These are phyloP conservation scores for Aspergillus melleus DNA, from an alignment of 2,329 filamentous ascomycete genomes.

Conservation along the genomic window DNA sequence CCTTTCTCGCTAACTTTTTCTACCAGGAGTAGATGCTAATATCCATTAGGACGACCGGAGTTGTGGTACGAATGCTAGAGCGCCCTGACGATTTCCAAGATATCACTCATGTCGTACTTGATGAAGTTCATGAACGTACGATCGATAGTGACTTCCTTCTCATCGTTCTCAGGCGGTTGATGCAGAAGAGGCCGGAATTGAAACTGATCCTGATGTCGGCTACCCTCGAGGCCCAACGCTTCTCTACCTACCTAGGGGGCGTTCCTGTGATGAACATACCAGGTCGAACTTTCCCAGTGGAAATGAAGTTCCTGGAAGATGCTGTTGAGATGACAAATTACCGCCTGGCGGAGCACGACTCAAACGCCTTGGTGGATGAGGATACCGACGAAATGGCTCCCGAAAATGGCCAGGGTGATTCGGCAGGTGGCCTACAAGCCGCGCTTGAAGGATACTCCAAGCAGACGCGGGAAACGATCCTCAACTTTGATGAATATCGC, in stretches of 20 bases:
- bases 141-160: conserved; percentile 97
- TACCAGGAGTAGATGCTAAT: conserved; percentile 12
- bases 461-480: conserved; percentile 71
- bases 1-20: not conserved
- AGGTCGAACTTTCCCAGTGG: conserved; percentile 88
- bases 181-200: conserved; percentile 73
- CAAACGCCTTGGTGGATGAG: conserved; percentile 41
- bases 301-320: conserved; percentile 86
- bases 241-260: conserved; percentile 82
- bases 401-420: conserved; percentile 52
- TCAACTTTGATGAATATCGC: conserved; percentile 82
- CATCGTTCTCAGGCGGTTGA: conserved; percentile 82
- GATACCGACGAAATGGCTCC: conserved; percentile 48
- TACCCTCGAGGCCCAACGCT: conserved; percentile 87
- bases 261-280: conserved; percentile 89
- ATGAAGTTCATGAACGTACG: conserved; percentile 93
- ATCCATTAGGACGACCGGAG: conserved; percentile 61
- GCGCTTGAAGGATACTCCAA: conserved; percentile 72
- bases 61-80: conserved; percentile 98
- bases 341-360: conserved; percentile 61
- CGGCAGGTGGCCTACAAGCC: conserved; percentile 60
- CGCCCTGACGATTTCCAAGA: conserved; percentile 81
- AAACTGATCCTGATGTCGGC: conserved; percentile 98
- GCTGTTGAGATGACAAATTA: conserved; percentile 86
- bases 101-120: conserved; percentile 91